Evolutionary conservation across 2,329 filamentous ascomycete genomes (phyloP), one percentile per base, ranked within the genome.

Genomic region (Alternaria metachromatica): DNA sequence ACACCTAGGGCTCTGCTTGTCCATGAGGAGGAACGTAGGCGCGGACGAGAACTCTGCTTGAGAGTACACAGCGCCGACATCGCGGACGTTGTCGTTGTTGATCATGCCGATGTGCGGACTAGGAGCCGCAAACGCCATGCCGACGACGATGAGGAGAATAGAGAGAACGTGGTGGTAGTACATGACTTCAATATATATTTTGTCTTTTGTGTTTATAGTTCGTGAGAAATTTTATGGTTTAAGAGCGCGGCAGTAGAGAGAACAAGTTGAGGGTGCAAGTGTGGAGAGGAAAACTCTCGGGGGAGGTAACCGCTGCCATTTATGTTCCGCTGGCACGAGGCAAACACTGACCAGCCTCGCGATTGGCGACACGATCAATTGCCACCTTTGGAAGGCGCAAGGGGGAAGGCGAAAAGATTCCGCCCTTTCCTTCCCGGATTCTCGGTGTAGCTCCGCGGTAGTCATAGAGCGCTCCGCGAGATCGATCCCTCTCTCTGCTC

Each of bases 101-200:
- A 72, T 41, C 72, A 74, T 74, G 41, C 61, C 69, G 3, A 63
- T 49, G 41, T 74, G 72, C 11, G 70, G 66, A 15, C 50, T 49
- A n/a, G 64, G 55, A 8, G 54, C 37, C 3, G 48, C 60, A 1
- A 60, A 20, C 30, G 46, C 21, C 13, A 58, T 20, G 51, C 33
- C 25, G 20, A 25, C 2, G 28, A 62, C 13, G 13, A 18, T n/a
- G 28, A 61, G 10, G n/a, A 12, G 4, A 13, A 44, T 9, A 12
- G 28, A 26, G n/a, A 58, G 12, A 20, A 50, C 15, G 3, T 18
- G 11, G 11, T 28, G 44, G 12, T 50, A 21, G 45, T 13, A 21
- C 45, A 50, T 26, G 8, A 28, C 12, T 33, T 12, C 12, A 21
- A 4, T n/a, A 18, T 8, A 8, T 33, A 18, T 21, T 15, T 9